Base-by-base conservation (phyloP, 2,329 filamentous ascomycete species). In the Sporothrix schenckii region DNA sequence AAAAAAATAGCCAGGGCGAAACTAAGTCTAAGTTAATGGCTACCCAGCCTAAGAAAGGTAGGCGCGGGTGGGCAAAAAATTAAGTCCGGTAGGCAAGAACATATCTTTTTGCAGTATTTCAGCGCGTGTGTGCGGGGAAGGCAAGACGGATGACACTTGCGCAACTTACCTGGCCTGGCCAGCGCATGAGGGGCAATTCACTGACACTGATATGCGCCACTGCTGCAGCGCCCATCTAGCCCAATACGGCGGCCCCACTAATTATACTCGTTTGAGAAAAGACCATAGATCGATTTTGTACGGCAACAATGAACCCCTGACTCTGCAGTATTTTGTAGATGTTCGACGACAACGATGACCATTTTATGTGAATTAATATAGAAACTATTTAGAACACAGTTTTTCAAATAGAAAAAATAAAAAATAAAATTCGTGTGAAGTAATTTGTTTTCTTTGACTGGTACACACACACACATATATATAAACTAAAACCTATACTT, bases 11-110 rank as follows among this genome's bases (percentile, higher is more conserved):
- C 50, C 65, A 49, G 58, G 58, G 49, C 49, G 41, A 49, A 41
- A 69, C 50, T 39, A 66, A 61, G 6, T 34, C 30, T 9, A 61
- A n/a, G 24, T 47, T 41, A 70, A 60, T 60, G 61, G 30, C 65
- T 13, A 53, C 56, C 50, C 66, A 34, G 7, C 11, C 47, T 34
- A 53, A 68, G 69, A 54, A 53, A 65, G 69, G 24, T 21, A 63
- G 60, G 47, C 9, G 50, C 63, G 72, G 70, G 47, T 65, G 68
- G 56, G 72, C 68, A 72, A 72, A 72, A 73, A 71, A 65, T 69
- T 56, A 70, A 71, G 68, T 71, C 70, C 72, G 70, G 49, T 60
- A 47, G 54, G 19, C 66, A 49, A 34, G 24, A 27, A 39, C 39
- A 19, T 47, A 44, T 21, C 58, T 61, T 13, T 19, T 14, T 30